Evolutionary conservation across 2,329 filamentous ascomycete species (phyloP), one percentile per base, ranked within the genome.

Genomic region (Sordariomycetes sp.): DNA sequence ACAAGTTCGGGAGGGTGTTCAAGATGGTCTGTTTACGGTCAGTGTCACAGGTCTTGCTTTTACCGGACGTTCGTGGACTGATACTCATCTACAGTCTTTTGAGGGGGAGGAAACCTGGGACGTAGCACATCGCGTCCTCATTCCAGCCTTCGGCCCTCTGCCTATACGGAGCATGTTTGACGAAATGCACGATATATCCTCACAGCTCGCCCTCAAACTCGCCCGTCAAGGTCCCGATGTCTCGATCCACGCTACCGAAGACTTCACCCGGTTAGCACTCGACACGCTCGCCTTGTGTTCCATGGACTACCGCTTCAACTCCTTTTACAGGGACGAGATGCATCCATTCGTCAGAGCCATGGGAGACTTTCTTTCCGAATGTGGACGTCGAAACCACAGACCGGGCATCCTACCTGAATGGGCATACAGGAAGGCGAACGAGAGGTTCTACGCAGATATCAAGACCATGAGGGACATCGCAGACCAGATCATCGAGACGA

Each of bases 141-240:
- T 80, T 51, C 76, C 78, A 2, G 75, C 74, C 4, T 80, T 82
- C 46, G 77, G 77, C 0, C 78, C 78, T 0, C 52, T 81, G 21
- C 62, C 68, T 6, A 81, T 84, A 44, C 35, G 64, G 24, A 56
- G 55, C 15, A 75, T 75, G 70, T 75, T 70, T 39, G 59, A 64
- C 43, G 75, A 66, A 40, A 66, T 66, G 63, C 51, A 63, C 35
- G 70, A 74, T 40, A 63, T 75, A 37, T 63, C 66, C 8, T 57
- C 58, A 3, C 70, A 75, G 39, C 46, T 75, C 30, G 61, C 68
- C 10, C 53, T 71, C 45, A 74, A 74, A 44, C 75, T 70, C 69
- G 69, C 67, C 5, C 55, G 70, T 34, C 44, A 46, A 17, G 53
- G 53, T 8, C 28, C 46, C 2, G 39, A 41, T 1, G 38, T 72